Conservation (phyloP, 345 rosid species). For the Erysimum cheiranthoides region DNA sequence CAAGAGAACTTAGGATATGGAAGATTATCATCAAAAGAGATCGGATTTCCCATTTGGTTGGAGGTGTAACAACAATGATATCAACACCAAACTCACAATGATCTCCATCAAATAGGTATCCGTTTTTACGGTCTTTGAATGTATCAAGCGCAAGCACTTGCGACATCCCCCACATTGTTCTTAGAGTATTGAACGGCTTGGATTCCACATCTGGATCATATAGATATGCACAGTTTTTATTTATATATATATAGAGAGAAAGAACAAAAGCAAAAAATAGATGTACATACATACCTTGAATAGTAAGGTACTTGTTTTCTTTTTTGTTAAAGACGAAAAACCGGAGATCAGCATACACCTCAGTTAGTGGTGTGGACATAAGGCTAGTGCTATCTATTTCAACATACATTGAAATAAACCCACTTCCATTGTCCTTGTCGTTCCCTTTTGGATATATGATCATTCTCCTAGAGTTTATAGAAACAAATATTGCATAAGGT, state of each 20-base stretch:
- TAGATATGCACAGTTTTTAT: no score
- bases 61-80: slow-evolving; percentile 5
- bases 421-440: not conserved
- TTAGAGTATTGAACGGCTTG: not conserved
- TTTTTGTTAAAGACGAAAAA: slow-evolving; percentile 21
- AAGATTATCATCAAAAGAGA: not conserved
- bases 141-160: slow-evolving; percentile 9
- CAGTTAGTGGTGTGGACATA: not conserved
- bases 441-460: slow-evolving; percentile 19
- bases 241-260: not conserved
- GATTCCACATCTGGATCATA: slow-evolving; percentile 11
- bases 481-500: not conserved
- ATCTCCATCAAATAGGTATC: slow-evolving; percentile 28
- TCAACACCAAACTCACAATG: slow-evolving; percentile 38
- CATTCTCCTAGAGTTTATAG: not conserved
- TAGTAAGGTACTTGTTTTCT: slow-evolving; percentile 24
- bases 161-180: not conserved
- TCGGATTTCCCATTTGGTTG: slow-evolving; percentile 13
- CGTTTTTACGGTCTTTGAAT: not conserved
- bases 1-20: not conserved
- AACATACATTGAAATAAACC: slow-evolving; percentile 29
- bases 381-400: slow-evolving; percentile 12
- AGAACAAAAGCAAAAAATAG: not conserved
- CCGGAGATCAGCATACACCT: slow-evolving; percentile 11
- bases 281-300: slow-evolving; percentile 18